Base-by-base conservation (phyloP, 2,329 filamentous ascomycete species). In the Paraconiothyrium brasiliense region DNA sequence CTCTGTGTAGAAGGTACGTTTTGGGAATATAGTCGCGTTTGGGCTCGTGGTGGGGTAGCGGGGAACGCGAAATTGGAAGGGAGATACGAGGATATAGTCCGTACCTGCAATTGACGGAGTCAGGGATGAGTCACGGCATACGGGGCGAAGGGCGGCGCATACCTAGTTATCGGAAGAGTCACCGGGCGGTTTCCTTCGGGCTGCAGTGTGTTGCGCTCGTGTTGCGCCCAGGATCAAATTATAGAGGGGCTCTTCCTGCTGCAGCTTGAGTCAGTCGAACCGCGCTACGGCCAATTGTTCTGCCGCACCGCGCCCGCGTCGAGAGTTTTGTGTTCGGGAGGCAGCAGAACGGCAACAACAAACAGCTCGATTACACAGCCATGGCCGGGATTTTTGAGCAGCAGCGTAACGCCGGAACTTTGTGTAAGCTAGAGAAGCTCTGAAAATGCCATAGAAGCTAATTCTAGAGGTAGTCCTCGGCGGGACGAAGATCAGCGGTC, bases 341-440 rank as follows among this genome's bases (percentile, higher is more conserved):
- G 69, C 72, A 71, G 68, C 69, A 72, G 67, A 61, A 67, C 63
- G 73, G 16, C 66, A 67, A 54, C 61, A 67, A 61, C 62, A 71
- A 69, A 71, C 69, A 74, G 70, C 73, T 70, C 58, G 59, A 67
- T 61, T 54, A 65, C 68, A 57, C 66, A 68, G 80, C 71, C 68
- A 99, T 99, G 95, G 90, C 93, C 80, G 92, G 92, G 78, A 93
- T 99, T 82, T 99, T 98, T 78, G 93, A 97, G 84, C 92, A 95
- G 83, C 91, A 93, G 77, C 89, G 94, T 78, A 96, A 97, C 79
- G 87, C 86, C 78, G 95, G 96, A 80, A 97, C 93, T 76, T 87
- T 99, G 74, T 99, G 88, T 90, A 83, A 80, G 85, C 77, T 66
- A 58, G 22, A n/a, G 20, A 39, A 61, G 60, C 65, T 59, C 13